Conservation (phyloP, 2,329 filamentous ascomycete genomes). For the Sporothrix sp. region DNA sequence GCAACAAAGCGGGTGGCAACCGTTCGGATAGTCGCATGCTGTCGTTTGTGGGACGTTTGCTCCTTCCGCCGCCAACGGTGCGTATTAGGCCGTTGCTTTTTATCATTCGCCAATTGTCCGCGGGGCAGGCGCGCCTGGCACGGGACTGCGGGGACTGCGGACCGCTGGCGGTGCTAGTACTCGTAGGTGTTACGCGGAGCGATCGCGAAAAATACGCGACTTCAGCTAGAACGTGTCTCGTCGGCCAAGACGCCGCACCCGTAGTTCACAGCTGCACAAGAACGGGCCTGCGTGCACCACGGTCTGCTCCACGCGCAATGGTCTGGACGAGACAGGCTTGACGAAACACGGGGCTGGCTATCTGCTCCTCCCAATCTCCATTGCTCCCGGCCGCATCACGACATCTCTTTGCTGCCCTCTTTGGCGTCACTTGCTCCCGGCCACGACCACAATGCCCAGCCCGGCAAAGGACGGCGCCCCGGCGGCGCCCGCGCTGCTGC, state of each 20-base stretch:
- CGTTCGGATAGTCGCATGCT: too few species aligned
- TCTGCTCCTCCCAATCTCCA: neutral
- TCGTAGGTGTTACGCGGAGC: slow-evolving; percentile 6
- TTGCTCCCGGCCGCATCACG: too few species aligned
- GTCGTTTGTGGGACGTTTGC: too few species aligned
- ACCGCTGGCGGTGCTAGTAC: neutral
- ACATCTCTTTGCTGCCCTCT: too few species aligned
- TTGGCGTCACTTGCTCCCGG: neutral
- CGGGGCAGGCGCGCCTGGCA: too few species aligned
- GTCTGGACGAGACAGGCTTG: neutral
- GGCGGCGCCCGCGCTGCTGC: slow-evolving; percentile 22
- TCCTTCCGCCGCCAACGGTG: too few species aligned
- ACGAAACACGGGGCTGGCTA: neutral
- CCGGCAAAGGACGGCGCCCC: slow-evolving; percentile 23
- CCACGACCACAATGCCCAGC: slow-evolving; percentile 23
- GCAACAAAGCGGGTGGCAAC: neutral
- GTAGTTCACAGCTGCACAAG: neutral
- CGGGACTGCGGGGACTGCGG: neutral
- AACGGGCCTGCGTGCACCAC: neutral
- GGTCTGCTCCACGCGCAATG: neutral
- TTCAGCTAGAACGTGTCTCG: neutral
- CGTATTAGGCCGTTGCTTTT: too few species aligned
- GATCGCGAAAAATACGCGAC: slow-evolving; percentile 14
- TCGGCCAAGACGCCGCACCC: too few species aligned
- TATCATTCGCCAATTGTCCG: too few species aligned